Evolutionary conservation across 495 filamentous ascomycete species (phyloP), one percentile per base, ranked within the genome.

Genomic region (Xylaria sp.): DNA sequence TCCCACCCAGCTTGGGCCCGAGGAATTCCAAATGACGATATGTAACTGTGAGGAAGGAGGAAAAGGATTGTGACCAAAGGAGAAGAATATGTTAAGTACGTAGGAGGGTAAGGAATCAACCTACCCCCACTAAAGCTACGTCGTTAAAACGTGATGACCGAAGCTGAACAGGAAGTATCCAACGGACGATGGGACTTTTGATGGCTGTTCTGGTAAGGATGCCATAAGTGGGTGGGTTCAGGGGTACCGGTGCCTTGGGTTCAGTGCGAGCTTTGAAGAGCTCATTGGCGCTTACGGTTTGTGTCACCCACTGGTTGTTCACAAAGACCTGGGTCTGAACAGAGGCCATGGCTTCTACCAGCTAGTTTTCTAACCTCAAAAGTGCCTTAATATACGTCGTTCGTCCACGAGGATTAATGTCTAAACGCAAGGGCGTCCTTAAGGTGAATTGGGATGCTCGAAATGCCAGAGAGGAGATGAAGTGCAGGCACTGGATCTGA

Each of bases 81-180:
- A 6, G 4, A 24, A 41, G 29, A 12, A n/a, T 12, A 35, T 35
- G 19, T 31, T n/a, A 44, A 58, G 50, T n/a, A 72, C 35, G 21
- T 33, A 31, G 19, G 48, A 35, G 52, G 55, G 72, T 66, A 46
- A 48, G 37, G 64, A 62, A 61, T 8, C 26, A 76, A 80, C 90
- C 79, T 79, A 94, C 92, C 46, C 92, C 90, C 58, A 99, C 87
- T 71, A 98, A 94, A n/a, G 94, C 90, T 72, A 98, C 92, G 84
- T 99, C 95, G 66, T 97, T 95, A 67, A 89, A 85, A 11, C 86
- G 77, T 59, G 83, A 81, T 68, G 88, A 88, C 53, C 94, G 85
- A 62, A 98, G 85, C 69, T 91, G 88, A 11, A 91, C 93, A 12
- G 95, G 94, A 15, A 97, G 80, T 46, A 98, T 93, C 80, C 88